Evolutionary conservation across 2,329 filamentous ascomycete species (phyloP).

Genomic region (Ophiostoma pallidulum): DNA sequence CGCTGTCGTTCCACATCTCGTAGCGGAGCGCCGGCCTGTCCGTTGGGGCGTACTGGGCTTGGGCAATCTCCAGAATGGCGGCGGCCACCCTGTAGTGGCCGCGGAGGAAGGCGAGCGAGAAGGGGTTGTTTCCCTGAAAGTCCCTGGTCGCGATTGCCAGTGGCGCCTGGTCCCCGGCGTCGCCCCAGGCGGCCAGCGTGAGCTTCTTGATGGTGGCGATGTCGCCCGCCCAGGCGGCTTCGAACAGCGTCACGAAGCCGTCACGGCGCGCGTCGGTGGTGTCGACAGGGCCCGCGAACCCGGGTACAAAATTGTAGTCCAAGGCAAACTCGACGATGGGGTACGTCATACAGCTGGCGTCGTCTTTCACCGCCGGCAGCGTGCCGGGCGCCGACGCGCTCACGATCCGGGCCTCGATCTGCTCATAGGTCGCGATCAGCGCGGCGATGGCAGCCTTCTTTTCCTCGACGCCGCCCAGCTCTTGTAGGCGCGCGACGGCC

Average conservation of each 20-base stretch:
- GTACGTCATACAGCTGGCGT: constrained; percentile 26
- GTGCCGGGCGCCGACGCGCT: constrained; percentile 55
- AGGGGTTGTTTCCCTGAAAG: constrained; percentile 42
- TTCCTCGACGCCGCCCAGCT: constrained; percentile 28
- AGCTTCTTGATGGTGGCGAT: constrained; percentile 54
- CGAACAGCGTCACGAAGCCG: constrained; percentile 59
- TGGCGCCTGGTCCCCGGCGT: constrained; percentile 44
- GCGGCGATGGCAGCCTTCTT: constrained; percentile 48
- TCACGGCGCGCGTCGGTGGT: constrained; percentile 44
- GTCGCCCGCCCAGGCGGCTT: constrained; percentile 66
- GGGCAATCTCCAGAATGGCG: constrained; percentile 59
- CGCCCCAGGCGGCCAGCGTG: constrained; percentile 51
- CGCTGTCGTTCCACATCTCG: constrained; percentile 33
- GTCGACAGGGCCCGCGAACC: constrained; percentile 44
- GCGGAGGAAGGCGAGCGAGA: constrained; percentile 57
- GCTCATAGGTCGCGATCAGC: constrained; percentile 41
- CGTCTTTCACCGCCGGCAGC: constrained; percentile 55
- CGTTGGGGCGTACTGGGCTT: constrained; percentile 55
- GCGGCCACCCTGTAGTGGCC: constrained; percentile 56
- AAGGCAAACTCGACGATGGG: neutral
- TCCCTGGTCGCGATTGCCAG: constrained; percentile 56
- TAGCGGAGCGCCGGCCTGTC: constrained; percentile 44
- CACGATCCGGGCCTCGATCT: constrained; percentile 45
- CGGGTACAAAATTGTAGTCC: constrained; percentile 40
- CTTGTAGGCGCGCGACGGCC: constrained; percentile 24